A percentile compares a stretch with the other conserved stretches of the same genome.
These are phyloP conservation scores for Solanum paucissectum DNA, from an alignment of 257 asterid genomes.

Conservation along the genomic window DNA sequence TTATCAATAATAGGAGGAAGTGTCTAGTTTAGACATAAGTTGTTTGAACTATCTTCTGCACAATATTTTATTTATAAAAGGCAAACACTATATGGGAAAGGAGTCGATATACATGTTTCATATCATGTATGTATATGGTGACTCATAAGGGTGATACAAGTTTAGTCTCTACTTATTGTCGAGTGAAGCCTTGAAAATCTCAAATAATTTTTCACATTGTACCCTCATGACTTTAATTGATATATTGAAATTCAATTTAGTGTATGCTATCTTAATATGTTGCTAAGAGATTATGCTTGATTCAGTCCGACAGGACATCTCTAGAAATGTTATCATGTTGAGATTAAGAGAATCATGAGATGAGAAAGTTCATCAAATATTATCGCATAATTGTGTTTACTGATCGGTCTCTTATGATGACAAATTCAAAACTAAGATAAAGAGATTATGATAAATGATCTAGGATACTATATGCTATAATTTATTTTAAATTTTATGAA, in stretches of 20 bases:
- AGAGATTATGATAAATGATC: too few relatives aligned
- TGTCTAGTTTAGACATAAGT: too few relatives aligned
- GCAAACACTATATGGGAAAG: too few relatives aligned
- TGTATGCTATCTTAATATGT: neutral
- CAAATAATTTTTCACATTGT: neutral
- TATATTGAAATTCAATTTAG: neutral
- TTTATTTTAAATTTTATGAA: too few relatives aligned
- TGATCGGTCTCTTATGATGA: too few relatives aligned
- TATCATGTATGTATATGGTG: neutral
- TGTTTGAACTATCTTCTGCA: too few relatives aligned
- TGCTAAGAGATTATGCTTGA: neutral
- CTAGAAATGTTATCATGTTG: neutral
- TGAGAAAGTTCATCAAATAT: neutral
- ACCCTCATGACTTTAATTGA: neutral
- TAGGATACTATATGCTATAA: too few relatives aligned
- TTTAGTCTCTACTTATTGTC: neutral
- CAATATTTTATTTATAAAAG: too few relatives aligned
- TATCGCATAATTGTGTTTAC: neutral
- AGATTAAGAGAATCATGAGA: neutral
- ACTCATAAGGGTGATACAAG: neutral
- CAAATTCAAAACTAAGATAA: neutral
- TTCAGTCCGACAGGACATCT: neutral
- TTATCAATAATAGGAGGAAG: too few relatives aligned
- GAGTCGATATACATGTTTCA: neutral
- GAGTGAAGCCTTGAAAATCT: neutral